Conservation (phyloP, 306 rosid genomes). For the Vigna mungo region DNA sequence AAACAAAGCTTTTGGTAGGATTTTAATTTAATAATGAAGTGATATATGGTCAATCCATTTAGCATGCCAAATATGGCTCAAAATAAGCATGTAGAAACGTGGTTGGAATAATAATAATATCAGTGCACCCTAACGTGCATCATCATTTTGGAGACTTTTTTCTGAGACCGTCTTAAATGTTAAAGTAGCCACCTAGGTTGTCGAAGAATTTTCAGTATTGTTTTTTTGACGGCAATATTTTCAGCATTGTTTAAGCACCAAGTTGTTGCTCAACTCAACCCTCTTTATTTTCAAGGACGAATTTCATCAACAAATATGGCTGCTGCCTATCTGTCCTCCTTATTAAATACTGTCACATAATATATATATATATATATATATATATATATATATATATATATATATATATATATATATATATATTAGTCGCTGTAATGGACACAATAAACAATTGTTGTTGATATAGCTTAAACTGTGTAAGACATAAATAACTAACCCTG, state of each 20-base stretch:
- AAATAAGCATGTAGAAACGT: slow-evolving; percentile 24
- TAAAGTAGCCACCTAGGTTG: slow-evolving; percentile 17
- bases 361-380: background rate
- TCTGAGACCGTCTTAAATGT: slow-evolving; percentile 39
- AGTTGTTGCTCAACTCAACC: slow-evolving; percentile 37
- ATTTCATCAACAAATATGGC: background rate
- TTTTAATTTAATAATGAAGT: background rate
- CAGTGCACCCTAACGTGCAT: background rate
- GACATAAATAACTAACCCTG: too few relatives aligned
- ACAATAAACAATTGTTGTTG: too few relatives aligned
- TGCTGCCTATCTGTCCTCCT: background rate
- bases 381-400: background rate
- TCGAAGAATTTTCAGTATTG: slow-evolving; percentile 13
- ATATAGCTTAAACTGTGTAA: too few relatives aligned
- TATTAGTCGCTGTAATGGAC: too few relatives aligned
- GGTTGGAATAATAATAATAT: slow-evolving; percentile 5
- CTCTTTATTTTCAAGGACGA: background rate
- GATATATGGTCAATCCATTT: slow-evolving; percentile 25
- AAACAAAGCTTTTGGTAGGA: background rate
- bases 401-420: too few relatives aligned
- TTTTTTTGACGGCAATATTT: background rate
- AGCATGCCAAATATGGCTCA: slow-evolving; percentile 42
- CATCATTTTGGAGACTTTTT: slow-evolving; percentile 44
- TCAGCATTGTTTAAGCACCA: slow-evolving; percentile 1
- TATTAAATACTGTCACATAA: background rate